Evolutionary conservation across 257 asterid species (phyloP).

Genomic region (Solanum neorickii): DNA sequence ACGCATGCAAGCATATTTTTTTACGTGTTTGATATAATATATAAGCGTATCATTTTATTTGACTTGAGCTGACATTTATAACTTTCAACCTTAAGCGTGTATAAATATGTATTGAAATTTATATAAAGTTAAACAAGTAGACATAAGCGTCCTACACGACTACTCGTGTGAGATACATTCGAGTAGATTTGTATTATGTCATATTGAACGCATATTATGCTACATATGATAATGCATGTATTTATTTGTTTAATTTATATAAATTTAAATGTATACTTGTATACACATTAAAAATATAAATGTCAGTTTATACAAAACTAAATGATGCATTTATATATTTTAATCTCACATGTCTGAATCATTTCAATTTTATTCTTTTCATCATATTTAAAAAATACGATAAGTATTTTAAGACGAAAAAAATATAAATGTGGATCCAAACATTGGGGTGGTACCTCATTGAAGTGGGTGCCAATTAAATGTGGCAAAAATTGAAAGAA

Average conservation of each 20-base stretch:
- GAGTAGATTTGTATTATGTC: not conserved
- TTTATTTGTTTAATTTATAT: not conserved
- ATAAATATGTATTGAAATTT: not conserved
- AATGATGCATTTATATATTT: too few relatives aligned
- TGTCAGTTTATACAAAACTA: too few relatives aligned
- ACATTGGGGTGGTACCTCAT: not conserved
- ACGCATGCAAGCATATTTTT: not conserved
- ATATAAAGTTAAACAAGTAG: too few relatives aligned
- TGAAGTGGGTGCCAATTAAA: not conserved
- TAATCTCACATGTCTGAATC: rapidly evolving
- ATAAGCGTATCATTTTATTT: not conserved
- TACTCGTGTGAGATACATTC: not conserved
- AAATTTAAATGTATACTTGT: not conserved
- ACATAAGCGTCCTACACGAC: rapidly evolving
- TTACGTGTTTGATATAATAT: not conserved
- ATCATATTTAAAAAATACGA: too few relatives aligned
- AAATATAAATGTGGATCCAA: not conserved
- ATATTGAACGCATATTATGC: not conserved
- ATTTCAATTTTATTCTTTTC: too few relatives aligned
- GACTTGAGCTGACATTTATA: not conserved
- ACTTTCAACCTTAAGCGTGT: rapidly evolving
- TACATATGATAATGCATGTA: not conserved
- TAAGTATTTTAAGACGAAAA: not conserved
- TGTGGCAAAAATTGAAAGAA: not conserved
- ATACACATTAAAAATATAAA: too few relatives aligned